Evolutionary conservation across 331 rosid species (phyloP).

Genomic region (Saraca asoca): DNA sequence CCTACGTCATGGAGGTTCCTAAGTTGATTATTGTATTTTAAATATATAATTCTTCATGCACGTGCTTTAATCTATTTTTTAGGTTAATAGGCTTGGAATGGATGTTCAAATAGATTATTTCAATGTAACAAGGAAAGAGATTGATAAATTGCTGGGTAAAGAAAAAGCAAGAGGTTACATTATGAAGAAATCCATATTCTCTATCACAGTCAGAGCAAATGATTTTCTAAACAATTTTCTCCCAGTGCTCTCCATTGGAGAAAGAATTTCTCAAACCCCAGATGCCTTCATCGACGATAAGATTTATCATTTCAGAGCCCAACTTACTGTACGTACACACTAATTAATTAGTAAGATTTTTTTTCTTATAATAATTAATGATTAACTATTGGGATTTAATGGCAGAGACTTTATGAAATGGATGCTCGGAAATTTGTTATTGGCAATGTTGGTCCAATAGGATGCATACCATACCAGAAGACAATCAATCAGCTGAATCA

Average conservation of each 20-base stretch:
- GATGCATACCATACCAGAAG: conserved; percentile 91
- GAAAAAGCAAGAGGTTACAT: conserved; percentile 62
- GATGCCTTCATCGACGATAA: conserved; percentile 67
- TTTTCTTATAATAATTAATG: background rate
- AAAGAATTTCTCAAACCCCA: conserved; percentile 73
- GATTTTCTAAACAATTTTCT: conserved; percentile 90
- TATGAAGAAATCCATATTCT: conserved; percentile 70
- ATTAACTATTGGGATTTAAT: conserved; percentile 11
- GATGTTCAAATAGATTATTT: conserved; percentile 84
- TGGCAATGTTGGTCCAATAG: conserved; percentile 88
- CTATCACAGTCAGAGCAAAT: conserved; percentile 80
- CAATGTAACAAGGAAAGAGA: conserved; percentile 70
- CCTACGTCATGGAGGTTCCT: too few relatives aligned
- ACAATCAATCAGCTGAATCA: conserved; percentile 70
- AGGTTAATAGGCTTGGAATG: conserved; percentile 92
- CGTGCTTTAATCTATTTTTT: conserved; percentile 15
- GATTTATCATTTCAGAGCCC: conserved; percentile 65
- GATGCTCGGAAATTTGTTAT: conserved; percentile 86
- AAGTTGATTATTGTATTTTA: too few relatives aligned
- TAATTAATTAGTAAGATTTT: background rate
- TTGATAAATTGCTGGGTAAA: conserved; percentile 63
- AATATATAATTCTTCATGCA: too few relatives aligned
- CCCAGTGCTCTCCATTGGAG: conserved; percentile 82
- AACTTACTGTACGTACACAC: conserved; percentile 59
- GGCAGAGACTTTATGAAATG: conserved; percentile 74